Base-by-base conservation (phyloP, 805 yeast genomes). In the Candida sanyiensis region DNA sequence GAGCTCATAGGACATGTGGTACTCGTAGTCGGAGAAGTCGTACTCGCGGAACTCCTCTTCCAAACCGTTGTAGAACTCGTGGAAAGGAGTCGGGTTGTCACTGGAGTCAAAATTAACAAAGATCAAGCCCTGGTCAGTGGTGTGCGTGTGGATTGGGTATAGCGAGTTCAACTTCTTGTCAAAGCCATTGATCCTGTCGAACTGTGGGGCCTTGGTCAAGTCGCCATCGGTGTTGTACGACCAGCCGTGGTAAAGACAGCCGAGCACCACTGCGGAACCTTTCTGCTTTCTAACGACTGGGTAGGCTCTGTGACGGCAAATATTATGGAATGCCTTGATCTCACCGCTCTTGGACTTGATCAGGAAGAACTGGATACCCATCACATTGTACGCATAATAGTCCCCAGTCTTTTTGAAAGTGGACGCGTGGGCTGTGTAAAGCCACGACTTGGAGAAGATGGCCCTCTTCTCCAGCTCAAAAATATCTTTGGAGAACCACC, bases 191-290 rank as follows among this genome's bases (percentile, higher is more conserved):
- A 76, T 77, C 35, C 70, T 61, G 38, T 76, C 77, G 50, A 76
- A 76, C 46, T 74, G 78, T 17, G 83, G 83, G 7, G 81, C 81
- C 50, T 76, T 76, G 37, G 72, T 73, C 48, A 76, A 62, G 33
- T 62, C 56, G 4, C 83, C 83, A 46, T 75, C 77, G n/a, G 77
- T 63, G 52, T 74, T 73, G 60, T 76, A 76, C 19, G 78, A 69
- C 83, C 82, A 76, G 18, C 82, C 82, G 48, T 76, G 82, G 55
- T 76, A 76, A 48, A 73, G 69, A 57, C 83, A 76, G 29, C 80
- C 80, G 24, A 76, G 58, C 28, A 76, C 66, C 13, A 64, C 66
- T 3, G 80, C 68, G n/a, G 78, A 72, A 20, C 83, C 83, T 46
- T 70, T 61, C 25, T 74, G 74, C 51, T 76, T 76, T 55, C 72